Conservation (phyloP, 164 flowering plant genomes). For the Nymphaea colorata region DNA sequence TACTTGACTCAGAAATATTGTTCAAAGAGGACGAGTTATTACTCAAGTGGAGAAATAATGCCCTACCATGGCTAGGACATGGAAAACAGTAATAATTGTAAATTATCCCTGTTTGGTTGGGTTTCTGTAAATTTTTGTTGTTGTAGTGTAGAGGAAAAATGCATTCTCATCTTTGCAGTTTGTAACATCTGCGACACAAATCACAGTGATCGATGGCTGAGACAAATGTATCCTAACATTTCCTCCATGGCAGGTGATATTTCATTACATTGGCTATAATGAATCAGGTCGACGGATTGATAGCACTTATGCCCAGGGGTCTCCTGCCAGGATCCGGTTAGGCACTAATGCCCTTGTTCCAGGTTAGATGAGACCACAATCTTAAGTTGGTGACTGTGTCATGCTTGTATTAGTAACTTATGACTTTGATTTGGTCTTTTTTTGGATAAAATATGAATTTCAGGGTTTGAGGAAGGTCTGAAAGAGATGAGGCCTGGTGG, state of each 20-base stretch:
- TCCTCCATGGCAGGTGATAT: conserved; percentile 48
- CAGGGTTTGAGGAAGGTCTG: conserved; percentile 97
- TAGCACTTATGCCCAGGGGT: conserved; percentile 79
- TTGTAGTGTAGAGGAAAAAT: too few relatives aligned
- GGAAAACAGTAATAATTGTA: too few relatives aligned
- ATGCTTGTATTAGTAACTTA: neutral
- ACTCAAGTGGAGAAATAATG: too few relatives aligned
- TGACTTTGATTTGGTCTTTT: neutral
- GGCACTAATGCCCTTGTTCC: conserved; percentile 88
- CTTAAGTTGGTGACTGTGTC: neutral
- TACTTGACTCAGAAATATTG: too few relatives aligned
- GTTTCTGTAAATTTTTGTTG: too few relatives aligned
- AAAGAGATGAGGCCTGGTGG: conserved; percentile 93
- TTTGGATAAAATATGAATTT: neutral
- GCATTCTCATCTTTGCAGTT: too few relatives aligned
- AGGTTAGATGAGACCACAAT: conserved; percentile 27
- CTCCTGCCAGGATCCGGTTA: conserved; percentile 83
- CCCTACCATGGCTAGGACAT: too few relatives aligned
- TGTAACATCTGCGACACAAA: too few relatives aligned
- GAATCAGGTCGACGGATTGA: conserved; percentile 97
- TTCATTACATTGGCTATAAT: conserved; percentile 85
- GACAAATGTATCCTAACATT: neutral
- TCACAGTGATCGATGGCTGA: too few relatives aligned
- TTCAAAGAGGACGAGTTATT: too few relatives aligned
- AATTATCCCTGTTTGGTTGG: too few relatives aligned